Evolutionary conservation across 257 asterid species (phyloP).

Genomic region (Primulina eburnea): DNA sequence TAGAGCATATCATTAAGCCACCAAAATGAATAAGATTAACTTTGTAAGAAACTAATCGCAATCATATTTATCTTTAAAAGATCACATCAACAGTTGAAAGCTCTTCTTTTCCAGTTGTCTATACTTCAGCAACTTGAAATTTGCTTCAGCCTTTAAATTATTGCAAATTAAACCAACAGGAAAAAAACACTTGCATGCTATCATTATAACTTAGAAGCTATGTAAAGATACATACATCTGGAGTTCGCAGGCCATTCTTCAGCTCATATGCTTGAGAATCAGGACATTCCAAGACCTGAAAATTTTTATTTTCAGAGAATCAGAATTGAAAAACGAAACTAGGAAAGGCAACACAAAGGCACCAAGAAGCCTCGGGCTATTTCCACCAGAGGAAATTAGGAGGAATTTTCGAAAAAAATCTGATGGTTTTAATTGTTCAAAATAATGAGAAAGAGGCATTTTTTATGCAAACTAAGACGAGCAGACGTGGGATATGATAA

Average conservation of each 20-base stretch:
- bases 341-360: constrained; percentile 1
- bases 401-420: background rate
- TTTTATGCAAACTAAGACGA: background rate
- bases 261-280: constrained; percentile 45
- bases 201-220: background rate
- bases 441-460: constrained; percentile 7
- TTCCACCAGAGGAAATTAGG: constrained; percentile 1
- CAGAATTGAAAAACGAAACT: constrained; percentile 13
- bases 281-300: constrained; percentile 70
- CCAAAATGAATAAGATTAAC: background rate
- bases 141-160: background rate
- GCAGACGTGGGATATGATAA: background rate
- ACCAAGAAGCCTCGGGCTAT: constrained; percentile 11
- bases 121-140: constrained; percentile 1
- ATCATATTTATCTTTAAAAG: background rate
- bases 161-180: background rate
- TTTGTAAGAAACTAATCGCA: background rate
- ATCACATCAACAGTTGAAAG: background rate
- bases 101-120: background rate
- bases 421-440: background rate
- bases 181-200: background rate
- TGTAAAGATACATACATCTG: constrained; percentile 51
- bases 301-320: background rate
- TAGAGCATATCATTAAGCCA: constrained; percentile 12
- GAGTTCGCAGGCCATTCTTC: constrained; percentile 73